Evolutionary conservation across 1,284 basidiomycete genomes (phyloP), one percentile per base, ranked within the genome.

Genomic region (Trichosporon ovoides): DNA sequence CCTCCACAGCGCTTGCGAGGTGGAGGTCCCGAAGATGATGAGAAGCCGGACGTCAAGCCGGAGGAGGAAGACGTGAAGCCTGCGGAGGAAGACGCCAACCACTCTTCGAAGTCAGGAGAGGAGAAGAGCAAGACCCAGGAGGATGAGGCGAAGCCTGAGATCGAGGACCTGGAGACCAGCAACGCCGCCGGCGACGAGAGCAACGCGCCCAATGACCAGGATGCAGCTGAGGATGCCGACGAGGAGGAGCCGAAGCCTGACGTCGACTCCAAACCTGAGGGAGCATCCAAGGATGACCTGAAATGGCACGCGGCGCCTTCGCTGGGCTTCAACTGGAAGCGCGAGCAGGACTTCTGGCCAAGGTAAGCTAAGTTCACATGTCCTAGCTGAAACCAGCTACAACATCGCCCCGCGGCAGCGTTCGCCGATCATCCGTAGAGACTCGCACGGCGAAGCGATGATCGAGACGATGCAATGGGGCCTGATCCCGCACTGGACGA

Each of bases 401-500:
- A 77, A 77, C 56, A 66, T 76, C 40, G 74, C 74, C 2, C 74
- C 75, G 28, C 56, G 69, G 46, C 66, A 68, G 46, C 63, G 73
- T 49, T 69, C 69, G 9, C 67, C 74, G 0, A 69, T 77, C 5
- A 58, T 75, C 9, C 58, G 66, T 13, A 66, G 72, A 5, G 68
- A 73, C 59, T 58, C 61, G 3, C 85, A 61, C 83, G 68, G 68
- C n/a, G 59, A 64, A n/a, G 65, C 66, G 0, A 68, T 74, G 56
- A 61, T 77, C 11, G 74, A 77, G 63, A 73, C 76, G 2, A 76
- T 77, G 73, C 87, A 86, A 69, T 97, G 93, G 93, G 93, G 93
- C 1, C 80, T 97, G 2, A 83, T 92, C 2, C 90, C 90, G 0
- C 86, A 89, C 69, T 94, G 87, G 83, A 85, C 83, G 68, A 91